Base-by-base conservation (phyloP, 306 rosid species). In the Sindora glabra region DNA sequence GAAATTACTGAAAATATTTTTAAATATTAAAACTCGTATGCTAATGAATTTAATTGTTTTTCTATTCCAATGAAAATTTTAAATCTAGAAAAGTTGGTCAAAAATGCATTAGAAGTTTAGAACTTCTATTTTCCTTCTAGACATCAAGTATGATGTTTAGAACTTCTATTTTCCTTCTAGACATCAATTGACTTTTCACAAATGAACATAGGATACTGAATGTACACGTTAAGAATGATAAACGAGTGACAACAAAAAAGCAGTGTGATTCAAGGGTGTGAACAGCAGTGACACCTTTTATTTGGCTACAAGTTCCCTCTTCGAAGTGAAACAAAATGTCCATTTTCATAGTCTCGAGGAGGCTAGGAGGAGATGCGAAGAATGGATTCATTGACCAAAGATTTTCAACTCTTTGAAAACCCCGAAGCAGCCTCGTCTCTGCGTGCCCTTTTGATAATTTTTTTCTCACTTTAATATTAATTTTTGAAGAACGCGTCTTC, bases 351-450 rank as follows among this genome's bases (percentile, higher is more conserved):
- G 75, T 62, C 69, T 19, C 8, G 7, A n/a, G 72, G 50, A 55
- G 72, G 52, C 65, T 69, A 51, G 68, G 48, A 61, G 62, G 77
- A 71, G 73, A 59, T 41, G 52, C 59, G 49, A 77, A 47, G 56
- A 61, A 52, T 73, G 85, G 73, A 62, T 63, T 40, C 75, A 69
- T 77, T 79, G 83, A 77, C 94, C 84, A 42, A 41, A 34, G 77
- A 60, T 72, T 72, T 68, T 24, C 33, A 68, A 21, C 59, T 55
- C 77, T 81, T 83, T 71, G 81, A 78, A 72, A 80, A 70, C 78
- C 72, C 88, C 77, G 75, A 74, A 75, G 59, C 77, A 60, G 51
- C 74, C 71, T 84, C 70, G 40, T 73, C 67, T 64, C 68, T 64
- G 58, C 56, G 67, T 44, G 18, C 65, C 41, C 62, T 15, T 71